Evolutionary conservation across 2,329 filamentous ascomycete species (phyloP), one percentile per base, ranked within the genome.

Genomic region (Laburnicola sp.): DNA sequence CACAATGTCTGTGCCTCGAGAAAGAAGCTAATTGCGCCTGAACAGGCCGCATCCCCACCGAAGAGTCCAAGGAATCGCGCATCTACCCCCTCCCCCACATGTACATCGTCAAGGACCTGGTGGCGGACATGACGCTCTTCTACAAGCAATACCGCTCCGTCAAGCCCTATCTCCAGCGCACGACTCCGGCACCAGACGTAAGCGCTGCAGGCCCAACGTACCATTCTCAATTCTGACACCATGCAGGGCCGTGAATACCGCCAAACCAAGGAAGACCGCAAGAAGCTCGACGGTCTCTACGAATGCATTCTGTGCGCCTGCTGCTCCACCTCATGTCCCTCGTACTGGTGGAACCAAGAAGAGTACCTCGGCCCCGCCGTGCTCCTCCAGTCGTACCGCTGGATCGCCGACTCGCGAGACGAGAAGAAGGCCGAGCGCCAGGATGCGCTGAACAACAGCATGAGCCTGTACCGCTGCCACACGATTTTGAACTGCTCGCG

Each of bases 71-170:
- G 69, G 90, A 97, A 67, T 85, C 89, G 70, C 93, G 96, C 80
- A 92, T 99, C 76, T 99, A 99, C 81, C 94, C 94, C 55, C 84
- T 99, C 63, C 94, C 94, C 67, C 94, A 99, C 80, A 97, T 92
- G 76, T 99, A 97, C 78, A 90, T 99, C 65, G 92, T 99, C 79
- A 99, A 97, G 85, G 94, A 99, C 75, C 86, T 99, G 57, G 94
- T 99, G 30, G 93, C 94, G 53, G 94, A 99, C 74, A 81, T 99
- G 80, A 99, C 94, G 57, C 89, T 94, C 71, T 97, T 99, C 81
- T 99, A 99, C 86, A 97, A 97, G 84, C 94, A 99, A 82, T 99
- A 99, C 85, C 96, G 97, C 80, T 97, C 92, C 11, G 97, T 99
- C 79, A 96, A 97, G 86, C 94, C 94, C 37, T 99, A 96, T 76